Conservation (phyloP, 1,284 basidiomycete species). For the Boletus holoroseus region DNA sequence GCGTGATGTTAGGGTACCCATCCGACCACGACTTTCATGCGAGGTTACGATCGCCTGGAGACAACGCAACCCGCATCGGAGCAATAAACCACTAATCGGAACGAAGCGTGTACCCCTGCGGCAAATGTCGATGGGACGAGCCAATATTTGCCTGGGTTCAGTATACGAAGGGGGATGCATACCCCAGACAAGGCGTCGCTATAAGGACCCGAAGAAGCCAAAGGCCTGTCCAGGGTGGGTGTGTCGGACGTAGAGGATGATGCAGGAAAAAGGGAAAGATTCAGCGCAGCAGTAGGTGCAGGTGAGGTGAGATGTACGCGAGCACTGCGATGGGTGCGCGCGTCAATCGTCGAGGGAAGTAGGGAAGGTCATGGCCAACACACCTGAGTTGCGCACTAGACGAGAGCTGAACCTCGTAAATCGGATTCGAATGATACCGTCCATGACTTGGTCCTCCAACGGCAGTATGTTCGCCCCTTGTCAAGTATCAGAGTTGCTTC, state of each 20-base stretch:
- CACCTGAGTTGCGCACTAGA: conserved; percentile 57
- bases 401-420: conserved; percentile 57
- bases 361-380: conserved; percentile 20
- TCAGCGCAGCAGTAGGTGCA: conserved; percentile 45
- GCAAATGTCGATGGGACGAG: conserved; percentile 71
- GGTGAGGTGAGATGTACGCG: conserved; percentile 57
- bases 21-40: not conserved
- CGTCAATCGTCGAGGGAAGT: conserved; percentile 1
- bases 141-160: conserved; percentile 63
- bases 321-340: conserved; percentile 40
- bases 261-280: conserved; percentile 54
- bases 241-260: conserved; percentile 18
- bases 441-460: conserved; percentile 64
- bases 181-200: conserved; percentile 68
- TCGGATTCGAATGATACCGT: conserved; percentile 63
- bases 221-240: conserved; percentile 37
- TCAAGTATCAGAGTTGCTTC: not conserved
- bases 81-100: conserved; percentile 62
- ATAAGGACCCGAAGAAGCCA: conserved; percentile 74
- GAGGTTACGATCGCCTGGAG: conserved; percentile 2
- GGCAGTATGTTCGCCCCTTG: conserved; percentile 51
- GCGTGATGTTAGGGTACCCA: not conserved
- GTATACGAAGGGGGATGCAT: conserved; percentile 47
- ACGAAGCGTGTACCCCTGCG: conserved; percentile 51
- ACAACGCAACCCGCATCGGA: conserved; percentile 30